A percentile compares a stretch with the other conserved stretches of the same genome.
These are phyloP conservation scores for Aspergillus phoenicis DNA, from an alignment of 2,329 filamentous ascomycete genomes.

Conservation along the genomic window DNA sequence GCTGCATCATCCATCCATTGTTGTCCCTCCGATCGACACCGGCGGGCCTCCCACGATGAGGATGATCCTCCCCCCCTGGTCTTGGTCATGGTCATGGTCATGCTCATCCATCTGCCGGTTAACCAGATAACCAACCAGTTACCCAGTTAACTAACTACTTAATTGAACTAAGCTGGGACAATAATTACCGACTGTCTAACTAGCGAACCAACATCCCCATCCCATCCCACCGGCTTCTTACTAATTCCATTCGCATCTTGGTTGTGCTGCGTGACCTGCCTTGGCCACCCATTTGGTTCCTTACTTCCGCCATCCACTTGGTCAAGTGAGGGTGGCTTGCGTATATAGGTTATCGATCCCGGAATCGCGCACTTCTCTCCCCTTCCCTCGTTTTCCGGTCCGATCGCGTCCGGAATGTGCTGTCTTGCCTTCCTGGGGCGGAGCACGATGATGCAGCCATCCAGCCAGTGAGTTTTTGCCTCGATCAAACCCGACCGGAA, in stretches of 20 bases:
- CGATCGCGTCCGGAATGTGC: not conserved
- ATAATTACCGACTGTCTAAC: too few relatives aligned
- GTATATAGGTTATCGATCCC: not conserved
- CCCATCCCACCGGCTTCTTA: not conserved
- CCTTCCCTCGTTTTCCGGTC: not conserved
- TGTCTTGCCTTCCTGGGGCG: not conserved
- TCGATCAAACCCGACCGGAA: not conserved
- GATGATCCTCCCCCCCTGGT: constrained; percentile 2
- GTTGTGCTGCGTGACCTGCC: not conserved
- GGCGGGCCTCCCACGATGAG: not conserved
- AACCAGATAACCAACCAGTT: too few relatives aligned
- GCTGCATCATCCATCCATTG: not conserved
- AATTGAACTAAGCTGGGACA: too few relatives aligned
- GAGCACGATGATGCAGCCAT: not conserved
- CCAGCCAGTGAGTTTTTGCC: not conserved
- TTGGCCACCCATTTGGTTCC: not conserved
- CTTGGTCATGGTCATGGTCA: not conserved
- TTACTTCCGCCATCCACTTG: not conserved
- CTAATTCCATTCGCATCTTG: not conserved
- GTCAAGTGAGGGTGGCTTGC: not conserved
- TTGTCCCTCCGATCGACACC: constrained; percentile 6
- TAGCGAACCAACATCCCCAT: too few relatives aligned
- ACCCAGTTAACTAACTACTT: too few relatives aligned
- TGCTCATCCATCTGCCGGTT: not conserved
- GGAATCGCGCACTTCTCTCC: not conserved